phyloP scores from a whole-genome alignment of 2,329 filamentous ascomycete species.

The Hymenoscyphus albidus region DNA sequence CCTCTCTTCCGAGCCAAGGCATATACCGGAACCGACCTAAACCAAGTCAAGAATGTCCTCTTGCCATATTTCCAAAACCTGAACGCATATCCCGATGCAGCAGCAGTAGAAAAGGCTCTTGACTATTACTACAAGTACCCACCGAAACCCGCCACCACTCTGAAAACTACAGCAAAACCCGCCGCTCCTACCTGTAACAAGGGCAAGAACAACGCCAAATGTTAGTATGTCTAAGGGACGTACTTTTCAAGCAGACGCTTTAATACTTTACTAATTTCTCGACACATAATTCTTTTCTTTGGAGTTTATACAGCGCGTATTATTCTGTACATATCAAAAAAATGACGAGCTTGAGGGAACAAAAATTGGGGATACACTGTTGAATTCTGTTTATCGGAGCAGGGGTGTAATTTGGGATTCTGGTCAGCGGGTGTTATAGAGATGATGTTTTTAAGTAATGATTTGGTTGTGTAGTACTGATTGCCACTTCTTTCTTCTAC shows the following conservation, averaged over 20 bases:
- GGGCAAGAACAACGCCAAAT: background rate
- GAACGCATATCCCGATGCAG: slow-evolving; percentile 26
- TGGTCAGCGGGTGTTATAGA: background rate
- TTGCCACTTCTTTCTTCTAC: too few species aligned
- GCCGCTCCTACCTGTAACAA: background rate
- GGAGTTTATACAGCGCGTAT: background rate
- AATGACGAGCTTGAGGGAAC: background rate
- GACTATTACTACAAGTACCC: slow-evolving; percentile 19
- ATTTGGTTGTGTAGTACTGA: too few species aligned
- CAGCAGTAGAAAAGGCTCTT: slow-evolving; percentile 16
- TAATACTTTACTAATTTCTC: background rate
- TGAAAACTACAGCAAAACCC: background rate
- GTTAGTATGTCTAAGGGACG: background rate
- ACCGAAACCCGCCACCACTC: background rate
- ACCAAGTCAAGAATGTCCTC: slow-evolving; percentile 18
- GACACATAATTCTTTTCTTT: background rate
- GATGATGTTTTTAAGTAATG: too few species aligned
- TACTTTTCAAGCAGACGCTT: background rate
- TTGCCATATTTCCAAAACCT: slow-evolving; percentile 18
- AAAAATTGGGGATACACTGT: background rate
- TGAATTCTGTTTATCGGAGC: background rate
- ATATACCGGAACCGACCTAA: slow-evolving; percentile 20
- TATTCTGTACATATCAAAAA: background rate
- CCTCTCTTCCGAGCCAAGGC: slow-evolving; percentile 24
- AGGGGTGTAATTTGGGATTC: background rate